These are phyloP conservation scores for Rhodotorula glutinis DNA, from an alignment of 1,284 basidiomycete species.

Conservation along the genomic window DNA sequence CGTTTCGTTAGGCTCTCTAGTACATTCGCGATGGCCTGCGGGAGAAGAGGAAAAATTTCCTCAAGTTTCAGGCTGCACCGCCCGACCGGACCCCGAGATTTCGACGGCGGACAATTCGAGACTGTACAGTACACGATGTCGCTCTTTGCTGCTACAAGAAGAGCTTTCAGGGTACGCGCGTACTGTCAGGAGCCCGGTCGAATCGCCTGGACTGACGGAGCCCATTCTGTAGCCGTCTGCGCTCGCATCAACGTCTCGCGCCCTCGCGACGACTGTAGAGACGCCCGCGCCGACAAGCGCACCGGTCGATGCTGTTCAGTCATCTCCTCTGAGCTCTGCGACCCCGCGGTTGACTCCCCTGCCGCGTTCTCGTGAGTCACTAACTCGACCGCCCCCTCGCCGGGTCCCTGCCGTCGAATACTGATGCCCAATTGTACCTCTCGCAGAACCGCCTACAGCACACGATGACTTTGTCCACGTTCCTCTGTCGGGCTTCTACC, in stretches of 20 bases:
- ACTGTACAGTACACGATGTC: slow-evolving; percentile 11
- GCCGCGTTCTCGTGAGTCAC: slow-evolving; percentile 3
- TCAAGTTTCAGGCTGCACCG: not conserved
- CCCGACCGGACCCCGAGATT: not conserved
- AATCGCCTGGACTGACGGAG: not conserved
- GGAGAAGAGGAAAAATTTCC: not conserved
- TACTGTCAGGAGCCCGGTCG: too few species aligned
- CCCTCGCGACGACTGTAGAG: slow-evolving; percentile 26
- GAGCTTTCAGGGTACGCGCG: slow-evolving; percentile 12
- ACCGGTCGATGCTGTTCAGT: not conserved
- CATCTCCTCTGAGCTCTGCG: not conserved
- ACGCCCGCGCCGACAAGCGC: not conserved
- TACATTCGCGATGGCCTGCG: too few species aligned
- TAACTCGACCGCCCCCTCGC: not conserved
- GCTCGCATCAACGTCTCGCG: slow-evolving; percentile 20
- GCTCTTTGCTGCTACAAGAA: slow-evolving; percentile 23
- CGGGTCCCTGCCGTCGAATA: not conserved
- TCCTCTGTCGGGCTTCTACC: slow-evolving; percentile 25
- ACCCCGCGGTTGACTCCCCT: not conserved
- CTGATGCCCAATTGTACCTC: not conserved
- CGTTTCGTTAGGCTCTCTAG: too few species aligned
- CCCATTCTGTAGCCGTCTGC: slow-evolving; percentile 16
- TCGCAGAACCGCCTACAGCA: slow-evolving; percentile 18
- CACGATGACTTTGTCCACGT: slow-evolving; percentile 35
- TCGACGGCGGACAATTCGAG: too few species aligned